These are phyloP conservation scores for Kwoniella shandongensis DNA, from an alignment of 768 basidiomycete genomes.

Conservation along the genomic window DNA sequence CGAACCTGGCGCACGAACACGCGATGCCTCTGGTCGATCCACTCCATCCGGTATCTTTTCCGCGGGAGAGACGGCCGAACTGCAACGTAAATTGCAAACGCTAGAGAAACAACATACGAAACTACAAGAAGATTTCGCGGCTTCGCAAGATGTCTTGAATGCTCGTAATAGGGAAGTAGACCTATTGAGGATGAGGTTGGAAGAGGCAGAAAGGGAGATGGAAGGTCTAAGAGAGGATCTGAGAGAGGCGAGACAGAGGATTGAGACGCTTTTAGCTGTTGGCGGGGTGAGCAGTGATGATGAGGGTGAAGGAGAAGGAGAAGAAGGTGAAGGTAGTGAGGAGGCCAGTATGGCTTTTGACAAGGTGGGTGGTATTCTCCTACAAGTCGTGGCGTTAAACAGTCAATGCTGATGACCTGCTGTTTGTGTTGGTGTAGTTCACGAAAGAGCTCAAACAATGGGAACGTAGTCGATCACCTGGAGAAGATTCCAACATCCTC, in stretches of 20 bases:
- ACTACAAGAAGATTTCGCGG: conserved; percentile 48
- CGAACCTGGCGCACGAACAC: conserved; percentile 58
- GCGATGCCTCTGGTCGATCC: conserved; percentile 45
- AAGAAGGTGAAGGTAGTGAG: conserved; percentile 29
- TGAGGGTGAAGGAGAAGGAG: conserved; percentile 19
- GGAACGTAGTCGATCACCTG: conserved; percentile 42
- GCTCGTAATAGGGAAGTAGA: conserved; percentile 52
- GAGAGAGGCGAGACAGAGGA: conserved; percentile 38
- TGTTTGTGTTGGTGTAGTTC: too few relatives aligned
- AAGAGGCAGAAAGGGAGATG: conserved; percentile 45
- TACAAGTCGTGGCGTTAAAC: not conserved
- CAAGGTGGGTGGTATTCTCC: conserved; percentile 33
- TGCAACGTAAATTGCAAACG: conserved; percentile 34
- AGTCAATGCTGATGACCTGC: not conserved
- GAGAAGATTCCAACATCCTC: not conserved
- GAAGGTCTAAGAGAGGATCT: conserved; percentile 48
- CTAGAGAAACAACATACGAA: conserved; percentile 41
- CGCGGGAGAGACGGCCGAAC: conserved; percentile 28
- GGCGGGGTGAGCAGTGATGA: conserved; percentile 16
- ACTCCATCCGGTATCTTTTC: conserved; percentile 32
- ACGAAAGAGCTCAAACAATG: conserved; percentile 50
- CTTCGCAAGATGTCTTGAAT: conserved; percentile 46
- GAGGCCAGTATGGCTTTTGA: conserved; percentile 49
- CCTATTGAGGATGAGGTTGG: conserved; percentile 40
- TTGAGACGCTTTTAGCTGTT: conserved; percentile 42